Conservation (phyloP, 345 rosid genomes). For the Trapa incisa region DNA sequence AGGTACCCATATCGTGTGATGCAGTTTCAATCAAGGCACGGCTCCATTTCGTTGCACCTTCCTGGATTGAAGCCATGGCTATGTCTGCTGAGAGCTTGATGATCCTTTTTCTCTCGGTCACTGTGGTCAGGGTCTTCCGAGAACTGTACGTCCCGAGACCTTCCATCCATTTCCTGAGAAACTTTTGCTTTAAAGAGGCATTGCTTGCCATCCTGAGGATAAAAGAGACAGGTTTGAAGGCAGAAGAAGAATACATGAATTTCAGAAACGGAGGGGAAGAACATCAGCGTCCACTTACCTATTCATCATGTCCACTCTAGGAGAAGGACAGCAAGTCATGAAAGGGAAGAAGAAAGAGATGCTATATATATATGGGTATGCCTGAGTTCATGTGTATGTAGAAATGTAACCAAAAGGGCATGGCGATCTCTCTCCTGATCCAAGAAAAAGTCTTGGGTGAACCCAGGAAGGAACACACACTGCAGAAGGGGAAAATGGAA, state of each 20-base stretch:
- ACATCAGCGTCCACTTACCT: background rate
- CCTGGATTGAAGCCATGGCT: conserved; percentile 73
- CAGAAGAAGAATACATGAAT: background rate
- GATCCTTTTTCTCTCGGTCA: conserved; percentile 54
- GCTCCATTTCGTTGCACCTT: conserved; percentile 64
- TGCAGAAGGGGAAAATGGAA: background rate
- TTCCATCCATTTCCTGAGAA: conserved; percentile 67
- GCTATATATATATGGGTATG: background rate
- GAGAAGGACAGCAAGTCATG: background rate
- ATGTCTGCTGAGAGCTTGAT: conserved; percentile 79
- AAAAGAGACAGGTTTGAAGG: background rate
- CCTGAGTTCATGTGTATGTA: conserved; percentile 1
- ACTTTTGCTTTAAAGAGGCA: conserved; percentile 43
- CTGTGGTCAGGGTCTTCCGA: conserved; percentile 27
- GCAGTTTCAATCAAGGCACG: conserved; percentile 59
- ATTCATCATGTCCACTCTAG: background rate
- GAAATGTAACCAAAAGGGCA: conserved; percentile 6
- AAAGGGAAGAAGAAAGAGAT: background rate
- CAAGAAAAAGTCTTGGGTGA: conserved; percentile 14
- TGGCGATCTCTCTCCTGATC: conserved; percentile 1
- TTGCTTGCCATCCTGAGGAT: conserved; percentile 31
- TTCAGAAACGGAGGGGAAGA: background rate
- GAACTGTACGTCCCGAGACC: conserved; percentile 38
- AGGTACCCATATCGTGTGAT: conserved; percentile 15
- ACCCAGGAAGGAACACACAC: conserved; percentile 19